phyloP scores from a whole-genome alignment of 2,329 filamentous ascomycete species.

The Biscogniauxia mediterranea region DNA sequence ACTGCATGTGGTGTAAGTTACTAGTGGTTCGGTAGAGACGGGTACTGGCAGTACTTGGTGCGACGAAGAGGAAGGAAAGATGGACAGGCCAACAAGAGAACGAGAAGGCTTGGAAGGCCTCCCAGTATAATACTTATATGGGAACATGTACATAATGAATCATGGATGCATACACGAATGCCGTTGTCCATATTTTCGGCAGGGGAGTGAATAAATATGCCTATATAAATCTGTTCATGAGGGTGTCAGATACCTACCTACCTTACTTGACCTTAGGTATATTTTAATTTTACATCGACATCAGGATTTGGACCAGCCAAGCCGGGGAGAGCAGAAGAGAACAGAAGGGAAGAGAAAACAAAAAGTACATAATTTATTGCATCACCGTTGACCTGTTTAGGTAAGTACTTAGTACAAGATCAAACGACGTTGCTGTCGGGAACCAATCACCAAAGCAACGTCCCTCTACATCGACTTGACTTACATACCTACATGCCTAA shows the following conservation, averaged over 20 bases:
- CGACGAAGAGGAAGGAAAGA: not conserved
- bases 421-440: not conserved
- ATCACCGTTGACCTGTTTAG: not conserved
- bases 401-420: not conserved
- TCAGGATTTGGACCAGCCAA: too few species aligned
- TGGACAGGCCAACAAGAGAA: not conserved
- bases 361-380: not conserved
- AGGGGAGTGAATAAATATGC: not conserved
- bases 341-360: not conserved
- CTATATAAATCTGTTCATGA: too few species aligned
- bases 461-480: too few species aligned
- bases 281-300: too few species aligned
- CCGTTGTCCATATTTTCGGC: not conserved
- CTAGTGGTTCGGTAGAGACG: slow-evolving; percentile 17
- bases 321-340: too few species aligned
- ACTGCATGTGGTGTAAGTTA: slow-evolving; percentile 11
- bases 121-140: not conserved
- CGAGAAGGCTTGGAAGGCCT: not conserved
- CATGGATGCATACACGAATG: not conserved
- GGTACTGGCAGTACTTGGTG: slow-evolving; percentile 18
- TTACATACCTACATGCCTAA: too few species aligned
- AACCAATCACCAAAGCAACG: too few species aligned
- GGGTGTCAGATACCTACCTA: too few species aligned
- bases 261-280: too few species aligned
- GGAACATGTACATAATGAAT: not conserved